phyloP scores from a whole-genome alignment of 352 stramenopile genomes.

The Phytophthora tentaculata region DNA sequence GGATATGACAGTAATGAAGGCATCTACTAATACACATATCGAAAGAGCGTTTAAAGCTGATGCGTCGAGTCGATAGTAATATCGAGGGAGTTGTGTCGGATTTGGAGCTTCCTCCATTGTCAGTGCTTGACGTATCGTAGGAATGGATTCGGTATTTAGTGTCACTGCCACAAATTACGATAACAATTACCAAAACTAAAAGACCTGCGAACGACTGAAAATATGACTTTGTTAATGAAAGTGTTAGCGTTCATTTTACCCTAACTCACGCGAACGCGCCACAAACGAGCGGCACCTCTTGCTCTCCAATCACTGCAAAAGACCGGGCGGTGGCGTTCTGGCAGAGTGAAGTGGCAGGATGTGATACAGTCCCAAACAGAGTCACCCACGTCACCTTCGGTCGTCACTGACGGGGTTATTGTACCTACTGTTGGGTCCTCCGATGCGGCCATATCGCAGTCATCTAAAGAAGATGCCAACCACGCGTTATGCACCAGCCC shows the following conservation, averaged over 20 bases:
- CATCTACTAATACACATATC: too few relatives aligned
- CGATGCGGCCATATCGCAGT: constrained; percentile 60
- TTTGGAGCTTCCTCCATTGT: constrained; percentile 16
- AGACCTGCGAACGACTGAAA: constrained; percentile 10
- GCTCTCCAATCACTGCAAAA: constrained; percentile 40
- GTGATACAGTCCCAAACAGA: constrained; percentile 68
- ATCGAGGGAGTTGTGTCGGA: constrained; percentile 11
- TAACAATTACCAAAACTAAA: constrained; percentile 44
- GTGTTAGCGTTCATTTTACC: neutral
- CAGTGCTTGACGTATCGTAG: constrained; percentile 1
- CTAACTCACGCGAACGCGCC: constrained; percentile 9
- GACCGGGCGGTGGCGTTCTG: constrained; percentile 81
- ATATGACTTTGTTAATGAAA: neutral
- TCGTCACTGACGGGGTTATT: constrained; percentile 58
- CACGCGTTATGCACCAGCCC: too few relatives aligned
- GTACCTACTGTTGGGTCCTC: constrained; percentile 65
- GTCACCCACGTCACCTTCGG: constrained; percentile 81
- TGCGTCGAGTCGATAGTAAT: constrained; percentile 21
- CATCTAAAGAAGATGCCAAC: too few relatives aligned
- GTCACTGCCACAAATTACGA: constrained; percentile 47
- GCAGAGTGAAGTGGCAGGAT: constrained; percentile 79
- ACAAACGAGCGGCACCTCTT: constrained; percentile 35
- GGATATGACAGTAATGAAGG: too few relatives aligned
- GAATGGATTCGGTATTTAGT: constrained; percentile 30
- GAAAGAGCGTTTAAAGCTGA: constrained; percentile 33